Percentiles rank a stretch among this genome's conserved stretches.
phyloP scores from a whole-genome alignment of 2,329 filamentous ascomycete species.

The Lecanicillium sp. region DNA sequence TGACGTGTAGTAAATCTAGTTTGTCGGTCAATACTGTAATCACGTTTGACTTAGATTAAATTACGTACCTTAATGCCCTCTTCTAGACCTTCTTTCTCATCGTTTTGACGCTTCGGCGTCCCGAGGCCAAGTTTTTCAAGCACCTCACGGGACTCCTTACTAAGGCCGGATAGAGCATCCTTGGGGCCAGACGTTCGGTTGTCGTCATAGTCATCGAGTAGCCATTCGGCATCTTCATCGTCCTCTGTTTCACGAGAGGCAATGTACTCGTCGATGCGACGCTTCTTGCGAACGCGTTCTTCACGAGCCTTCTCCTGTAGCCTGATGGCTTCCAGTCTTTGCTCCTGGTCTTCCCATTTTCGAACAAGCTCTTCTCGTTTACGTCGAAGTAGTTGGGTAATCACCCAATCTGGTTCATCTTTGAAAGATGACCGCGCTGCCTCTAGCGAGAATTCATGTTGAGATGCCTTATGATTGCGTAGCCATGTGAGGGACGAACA shows the following conservation, averaged over 20 bases:
- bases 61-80: slow-evolving; percentile 58
- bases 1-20: slow-evolving; percentile 78
- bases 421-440: slow-evolving; percentile 35
- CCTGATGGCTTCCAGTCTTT: slow-evolving; percentile 56
- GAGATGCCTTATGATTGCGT: slow-evolving; percentile 63
- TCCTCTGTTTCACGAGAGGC: slow-evolving; percentile 17
- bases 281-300: slow-evolving; percentile 37
- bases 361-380: slow-evolving; percentile 58
- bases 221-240: slow-evolving; percentile 60
- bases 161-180: slow-evolving; percentile 48
- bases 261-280: slow-evolving; percentile 30
- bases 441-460: slow-evolving; percentile 44
- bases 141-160: slow-evolving; percentile 65
- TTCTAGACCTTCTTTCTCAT: slow-evolving; percentile 38
- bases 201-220: slow-evolving; percentile 63
- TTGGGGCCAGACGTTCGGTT: slow-evolving; percentile 18
- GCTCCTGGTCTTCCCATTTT: slow-evolving; percentile 65
- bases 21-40: slow-evolving; percentile 20
- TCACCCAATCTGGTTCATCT: slow-evolving; percentile 78
- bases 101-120: slow-evolving; percentile 22
- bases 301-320: slow-evolving; percentile 53
- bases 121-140: slow-evolving; percentile 57
- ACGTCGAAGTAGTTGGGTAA: slow-evolving; percentile 64
- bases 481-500: slow-evolving; percentile 87
- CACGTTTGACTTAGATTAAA: slow-evolving; percentile 3